phyloP scores from a whole-genome alignment of 2,329 filamentous ascomycete genomes.

The Colletotrichum cuscutae region DNA sequence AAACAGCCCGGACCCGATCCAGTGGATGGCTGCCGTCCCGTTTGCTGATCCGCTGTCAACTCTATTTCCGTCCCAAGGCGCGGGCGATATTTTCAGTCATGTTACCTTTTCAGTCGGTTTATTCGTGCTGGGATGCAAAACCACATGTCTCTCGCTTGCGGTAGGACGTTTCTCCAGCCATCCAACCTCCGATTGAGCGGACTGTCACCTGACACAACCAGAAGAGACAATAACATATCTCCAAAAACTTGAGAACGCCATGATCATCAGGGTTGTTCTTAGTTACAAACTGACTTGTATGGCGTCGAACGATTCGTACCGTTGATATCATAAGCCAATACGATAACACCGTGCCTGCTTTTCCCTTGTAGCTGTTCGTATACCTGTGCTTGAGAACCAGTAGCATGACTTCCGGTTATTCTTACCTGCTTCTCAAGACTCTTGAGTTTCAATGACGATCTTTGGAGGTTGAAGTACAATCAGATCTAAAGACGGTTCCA shows the following conservation, averaged over 20 bases:
- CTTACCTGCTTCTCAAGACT: neutral
- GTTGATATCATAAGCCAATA: neutral
- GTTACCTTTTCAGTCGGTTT: neutral
- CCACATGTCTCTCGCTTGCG: neutral
- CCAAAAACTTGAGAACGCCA: too few species aligned
- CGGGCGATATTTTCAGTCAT: conserved; percentile 41
- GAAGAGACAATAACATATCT: too few species aligned
- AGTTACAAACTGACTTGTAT: neutral
- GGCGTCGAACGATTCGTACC: too few species aligned
- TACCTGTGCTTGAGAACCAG: neutral
- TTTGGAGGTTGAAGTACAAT: neutral
- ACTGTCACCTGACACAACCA: neutral
- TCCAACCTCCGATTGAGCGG: neutral
- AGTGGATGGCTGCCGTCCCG: conserved; percentile 18
- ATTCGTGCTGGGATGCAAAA: neutral
- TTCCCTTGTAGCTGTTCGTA: neutral
- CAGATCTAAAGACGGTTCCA: neutral
- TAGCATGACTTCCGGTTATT: neutral
- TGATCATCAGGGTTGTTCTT: neutral
- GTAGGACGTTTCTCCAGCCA: neutral
- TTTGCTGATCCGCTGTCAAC: conserved; percentile 21
- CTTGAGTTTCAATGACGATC: neutral
- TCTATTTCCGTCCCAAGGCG: conserved; percentile 42
- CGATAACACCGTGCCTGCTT: neutral
- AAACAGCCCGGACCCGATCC: conserved; percentile 6